Evolutionary conservation across 768 basidiomycete species (phyloP).

Genomic region (Mycena olivaceomarginata): DNA sequence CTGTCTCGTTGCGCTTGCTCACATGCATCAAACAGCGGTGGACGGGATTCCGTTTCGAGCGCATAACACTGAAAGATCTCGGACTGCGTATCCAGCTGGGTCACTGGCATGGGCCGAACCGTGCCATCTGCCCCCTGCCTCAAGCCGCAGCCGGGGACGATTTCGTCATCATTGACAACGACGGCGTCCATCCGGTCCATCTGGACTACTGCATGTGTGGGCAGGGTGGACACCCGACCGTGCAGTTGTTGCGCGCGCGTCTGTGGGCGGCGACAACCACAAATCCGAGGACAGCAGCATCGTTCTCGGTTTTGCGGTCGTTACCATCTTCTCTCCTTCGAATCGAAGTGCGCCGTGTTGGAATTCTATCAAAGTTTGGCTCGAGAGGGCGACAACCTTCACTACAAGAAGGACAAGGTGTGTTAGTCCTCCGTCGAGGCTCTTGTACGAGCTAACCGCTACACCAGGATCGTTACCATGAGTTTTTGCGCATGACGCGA

Average conservation of each 20-base stretch:
- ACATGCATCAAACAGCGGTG: slow-evolving; percentile 17
- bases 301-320: neutral
- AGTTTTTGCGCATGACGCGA: neutral
- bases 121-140: no score
- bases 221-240: no score
- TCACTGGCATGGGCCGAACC: no score
- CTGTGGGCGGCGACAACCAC: neutral
- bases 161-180: no score
- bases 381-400: neutral
- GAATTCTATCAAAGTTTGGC: neutral
- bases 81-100: no score
- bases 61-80: no score
- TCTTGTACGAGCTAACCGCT: neutral
- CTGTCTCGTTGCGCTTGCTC: no score
- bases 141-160: no score
- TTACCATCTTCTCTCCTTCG: neutral
- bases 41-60: slow-evolving; percentile 12
- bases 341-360: neutral
- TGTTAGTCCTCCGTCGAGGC: neutral
- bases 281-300: neutral
- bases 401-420: neutral
- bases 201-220: no score
- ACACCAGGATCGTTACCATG: neutral
- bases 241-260: no score
- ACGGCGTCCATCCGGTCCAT: no score